phyloP scores from a whole-genome alignment of 2,329 filamentous ascomycete species.

The Blumeria hordei region DNA sequence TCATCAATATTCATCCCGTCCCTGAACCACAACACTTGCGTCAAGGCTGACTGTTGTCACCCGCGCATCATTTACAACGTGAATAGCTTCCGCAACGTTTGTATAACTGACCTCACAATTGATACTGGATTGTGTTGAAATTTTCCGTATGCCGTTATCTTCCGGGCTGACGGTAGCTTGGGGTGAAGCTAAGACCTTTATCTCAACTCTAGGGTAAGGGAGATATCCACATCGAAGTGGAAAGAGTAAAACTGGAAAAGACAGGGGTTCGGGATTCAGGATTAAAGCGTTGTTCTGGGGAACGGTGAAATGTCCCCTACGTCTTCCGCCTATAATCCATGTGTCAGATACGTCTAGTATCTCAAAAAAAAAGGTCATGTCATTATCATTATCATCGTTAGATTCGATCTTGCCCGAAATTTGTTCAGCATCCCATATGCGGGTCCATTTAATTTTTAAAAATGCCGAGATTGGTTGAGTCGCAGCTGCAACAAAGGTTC shows the following conservation, averaged over 20 bases:
- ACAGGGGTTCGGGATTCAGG: slow-evolving; percentile 19
- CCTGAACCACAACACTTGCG: no score
- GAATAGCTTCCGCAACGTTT: slow-evolving; percentile 53
- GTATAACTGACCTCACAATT: slow-evolving; percentile 58
- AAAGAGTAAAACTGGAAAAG: slow-evolving; percentile 50
- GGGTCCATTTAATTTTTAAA: slow-evolving; percentile 36
- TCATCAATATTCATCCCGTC: no score
- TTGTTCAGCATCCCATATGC: slow-evolving; percentile 30
- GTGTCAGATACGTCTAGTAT: slow-evolving; percentile 46
- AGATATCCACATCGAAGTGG: slow-evolving; percentile 57
- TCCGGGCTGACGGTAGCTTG: slow-evolving; percentile 7
- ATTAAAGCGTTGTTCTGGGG: slow-evolving; percentile 17
- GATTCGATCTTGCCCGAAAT: slow-evolving; percentile 5
- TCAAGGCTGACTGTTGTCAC: no score
- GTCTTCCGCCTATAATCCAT: slow-evolving; percentile 68
- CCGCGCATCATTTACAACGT: slow-evolving; percentile 43
- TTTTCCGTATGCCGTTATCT: not conserved
- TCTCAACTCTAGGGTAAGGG: slow-evolving; percentile 57
- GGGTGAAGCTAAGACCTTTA: slow-evolving; percentile 31
- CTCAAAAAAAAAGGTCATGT: slow-evolving; percentile 59
- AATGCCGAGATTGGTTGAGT: slow-evolving; percentile 35
- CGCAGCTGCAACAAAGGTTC: not conserved
- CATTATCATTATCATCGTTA: slow-evolving; percentile 15
- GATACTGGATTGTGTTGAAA: slow-evolving; percentile 13
- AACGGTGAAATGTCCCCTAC: slow-evolving; percentile 54